Evolutionary conservation across 169 alveolate genomes (phyloP).

Genomic region (Eimeria mitis): DNA sequence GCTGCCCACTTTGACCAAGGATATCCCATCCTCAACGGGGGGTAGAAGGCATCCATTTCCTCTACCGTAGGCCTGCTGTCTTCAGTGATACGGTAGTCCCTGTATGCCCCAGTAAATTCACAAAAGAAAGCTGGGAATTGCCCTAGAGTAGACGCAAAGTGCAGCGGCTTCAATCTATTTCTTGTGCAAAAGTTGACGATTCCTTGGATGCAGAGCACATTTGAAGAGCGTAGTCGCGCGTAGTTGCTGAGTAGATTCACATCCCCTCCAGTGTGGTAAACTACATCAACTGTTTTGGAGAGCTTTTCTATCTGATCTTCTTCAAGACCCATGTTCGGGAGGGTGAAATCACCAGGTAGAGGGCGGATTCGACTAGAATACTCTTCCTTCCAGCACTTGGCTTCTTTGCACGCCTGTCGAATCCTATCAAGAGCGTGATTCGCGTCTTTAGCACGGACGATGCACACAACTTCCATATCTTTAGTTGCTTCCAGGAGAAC

Average conservation of each 20-base stretch:
- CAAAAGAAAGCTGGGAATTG: conserved; percentile 88
- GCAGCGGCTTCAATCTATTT: conserved; percentile 83
- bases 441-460: conserved; percentile 85
- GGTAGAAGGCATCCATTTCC: conserved; percentile 86
- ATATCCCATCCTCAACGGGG: conserved; percentile 86
- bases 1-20: conserved; percentile 90
- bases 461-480: conserved; percentile 83
- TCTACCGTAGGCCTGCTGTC: conserved; percentile 83
- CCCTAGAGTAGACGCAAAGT: conserved; percentile 87
- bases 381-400: conserved; percentile 85
- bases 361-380: conserved; percentile 83
- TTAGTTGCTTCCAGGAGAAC: conserved; percentile 76
- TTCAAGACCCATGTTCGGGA: conserved; percentile 84
- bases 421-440: conserved; percentile 85
- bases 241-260: conserved; percentile 87
- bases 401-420: conserved; percentile 86
- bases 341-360: conserved; percentile 86
- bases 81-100: conserved; percentile 79
- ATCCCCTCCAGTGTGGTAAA: conserved; percentile 89
- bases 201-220: conserved; percentile 83
- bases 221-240: conserved; percentile 85
- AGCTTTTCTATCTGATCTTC: conserved; percentile 83
- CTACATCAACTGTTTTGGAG: conserved; percentile 84
- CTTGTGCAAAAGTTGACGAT: conserved; percentile 85
- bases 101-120: conserved; percentile 84